Evolutionary conservation across 352 stramenopile species (phyloP).

Genomic region (Phytophthora syringae): DNA sequence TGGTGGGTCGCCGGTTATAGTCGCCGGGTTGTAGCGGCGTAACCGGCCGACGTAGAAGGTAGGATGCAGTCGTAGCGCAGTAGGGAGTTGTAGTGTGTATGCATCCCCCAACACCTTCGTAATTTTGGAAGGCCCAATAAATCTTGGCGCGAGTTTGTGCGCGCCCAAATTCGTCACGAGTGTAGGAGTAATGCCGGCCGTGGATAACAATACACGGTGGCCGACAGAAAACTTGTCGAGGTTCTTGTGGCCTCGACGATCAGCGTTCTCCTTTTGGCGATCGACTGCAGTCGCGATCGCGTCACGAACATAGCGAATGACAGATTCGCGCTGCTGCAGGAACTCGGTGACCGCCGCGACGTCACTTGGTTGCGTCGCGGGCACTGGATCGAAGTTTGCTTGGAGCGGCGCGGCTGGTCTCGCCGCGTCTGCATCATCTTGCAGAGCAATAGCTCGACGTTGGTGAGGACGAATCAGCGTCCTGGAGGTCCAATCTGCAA

Average conservation of each 20-base stretch:
- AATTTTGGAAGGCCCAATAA: conserved; percentile 19
- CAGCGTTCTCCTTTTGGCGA: neutral
- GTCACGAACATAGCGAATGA: neutral
- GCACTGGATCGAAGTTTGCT: neutral
- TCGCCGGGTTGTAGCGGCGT: conserved; percentile 3
- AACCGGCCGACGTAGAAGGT: conserved; percentile 21
- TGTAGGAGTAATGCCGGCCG: conserved; percentile 6
- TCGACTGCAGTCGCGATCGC: neutral
- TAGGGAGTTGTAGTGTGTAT: conserved; percentile 23
- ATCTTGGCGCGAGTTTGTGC: conserved; percentile 19
- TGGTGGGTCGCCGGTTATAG: conserved; percentile 9
- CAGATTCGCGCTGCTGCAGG: neutral
- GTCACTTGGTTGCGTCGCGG: neutral
- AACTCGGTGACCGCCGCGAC: neutral
- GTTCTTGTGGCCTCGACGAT: neutral
- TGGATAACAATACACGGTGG: conserved; percentile 28
- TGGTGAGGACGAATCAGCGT: neutral
- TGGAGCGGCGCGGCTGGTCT: too few relatives aligned
- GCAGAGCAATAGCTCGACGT: too few relatives aligned
- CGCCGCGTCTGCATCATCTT: too few relatives aligned
- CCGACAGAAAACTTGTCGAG: conserved; percentile 2
- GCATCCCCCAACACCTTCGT: neutral
- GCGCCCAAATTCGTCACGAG: conserved; percentile 8
- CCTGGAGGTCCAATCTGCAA: neutral
- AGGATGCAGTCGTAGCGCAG: too few relatives aligned